Percentiles rank a stretch among this genome's conserved stretches.
Conservation (phyloP, 768 basidiomycete species). For the Boletus patriciae region DNA sequence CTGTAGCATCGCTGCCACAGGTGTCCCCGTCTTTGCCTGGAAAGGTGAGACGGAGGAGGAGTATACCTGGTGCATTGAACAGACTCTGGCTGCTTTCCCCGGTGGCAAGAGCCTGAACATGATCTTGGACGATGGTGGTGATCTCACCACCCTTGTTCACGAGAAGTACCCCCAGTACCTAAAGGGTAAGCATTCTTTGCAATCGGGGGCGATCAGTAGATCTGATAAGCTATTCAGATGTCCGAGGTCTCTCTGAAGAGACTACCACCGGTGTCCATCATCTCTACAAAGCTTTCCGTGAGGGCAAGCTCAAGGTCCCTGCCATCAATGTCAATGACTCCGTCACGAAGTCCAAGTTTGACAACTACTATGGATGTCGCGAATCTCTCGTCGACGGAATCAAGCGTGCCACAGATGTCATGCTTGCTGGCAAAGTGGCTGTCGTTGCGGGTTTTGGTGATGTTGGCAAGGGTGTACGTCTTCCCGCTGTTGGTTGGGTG, state of each 20-base stretch:
- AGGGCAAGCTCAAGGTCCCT: slow-evolving; percentile 93
- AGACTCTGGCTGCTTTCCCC: slow-evolving; percentile 87
- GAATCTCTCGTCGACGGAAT: slow-evolving; percentile 99
- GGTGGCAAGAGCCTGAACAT: slow-evolving; percentile 87
- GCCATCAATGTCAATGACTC: slow-evolving; percentile 99
- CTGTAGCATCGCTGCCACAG: slow-evolving; percentile 89
- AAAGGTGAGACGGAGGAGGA: slow-evolving; percentile 99
- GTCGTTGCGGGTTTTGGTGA: slow-evolving; percentile 99
- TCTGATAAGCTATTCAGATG: slow-evolving; percentile 45
- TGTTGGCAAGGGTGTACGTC: slow-evolving; percentile 95
- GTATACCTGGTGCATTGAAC: slow-evolving; percentile 97
- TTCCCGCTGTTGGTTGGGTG: not conserved
- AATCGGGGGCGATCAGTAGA: not conserved
- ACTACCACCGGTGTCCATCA: slow-evolving; percentile 99
- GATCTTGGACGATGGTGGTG: slow-evolving; percentile 99
- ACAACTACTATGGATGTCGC: slow-evolving; percentile 98
- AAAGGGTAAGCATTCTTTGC: slow-evolving; percentile 42
- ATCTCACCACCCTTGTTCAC: slow-evolving; percentile 92
- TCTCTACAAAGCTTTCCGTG: slow-evolving; percentile 96
- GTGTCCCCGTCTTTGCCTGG: slow-evolving; percentile 98
- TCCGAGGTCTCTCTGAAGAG: slow-evolving; percentile 96
- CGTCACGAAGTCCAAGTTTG: slow-evolving; percentile 99
- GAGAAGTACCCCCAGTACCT: slow-evolving; percentile 95
- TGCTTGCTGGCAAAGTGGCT: slow-evolving; percentile 99
- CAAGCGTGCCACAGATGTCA: slow-evolving; percentile 99